Evolutionary conservation across 495 filamentous ascomycete genomes (phyloP).

Genomic region (Stereocaulon alpinum): DNA sequence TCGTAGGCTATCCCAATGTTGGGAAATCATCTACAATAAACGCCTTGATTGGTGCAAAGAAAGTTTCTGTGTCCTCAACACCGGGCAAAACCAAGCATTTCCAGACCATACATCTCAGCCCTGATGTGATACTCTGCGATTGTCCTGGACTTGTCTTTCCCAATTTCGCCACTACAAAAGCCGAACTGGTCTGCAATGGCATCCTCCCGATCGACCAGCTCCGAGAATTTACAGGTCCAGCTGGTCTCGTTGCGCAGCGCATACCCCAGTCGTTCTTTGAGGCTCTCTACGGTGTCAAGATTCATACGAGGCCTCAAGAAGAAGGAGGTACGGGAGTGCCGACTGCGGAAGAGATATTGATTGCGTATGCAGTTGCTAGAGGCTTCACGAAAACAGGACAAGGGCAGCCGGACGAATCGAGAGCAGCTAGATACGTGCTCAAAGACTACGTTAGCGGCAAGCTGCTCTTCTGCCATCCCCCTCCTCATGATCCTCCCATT

Average conservation of each 20-base stretch:
- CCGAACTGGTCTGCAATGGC: constrained; percentile 90
- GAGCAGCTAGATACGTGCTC: constrained; percentile 79
- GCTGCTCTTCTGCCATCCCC: constrained; percentile 83
- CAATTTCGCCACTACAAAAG: constrained; percentile 94
- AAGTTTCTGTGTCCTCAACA: constrained; percentile 94
- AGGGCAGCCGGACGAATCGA: constrained; percentile 84
- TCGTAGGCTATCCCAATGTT: constrained; percentile 98
- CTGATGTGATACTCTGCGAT: constrained; percentile 87
- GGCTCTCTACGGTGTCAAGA: constrained; percentile 85
- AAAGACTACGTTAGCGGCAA: constrained; percentile 98
- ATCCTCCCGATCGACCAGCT: constrained; percentile 96
- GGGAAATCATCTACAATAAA: constrained; percentile 99
- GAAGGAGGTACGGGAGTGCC: constrained; percentile 89
- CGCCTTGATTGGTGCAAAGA: constrained; percentile 92
- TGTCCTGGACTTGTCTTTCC: constrained; percentile 98
- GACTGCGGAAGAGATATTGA: constrained; percentile 76
- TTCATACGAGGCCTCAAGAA: constrained; percentile 68
- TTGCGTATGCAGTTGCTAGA: constrained; percentile 76
- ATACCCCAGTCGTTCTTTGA: constrained; percentile 89
- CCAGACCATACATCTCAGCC: constrained; percentile 90
- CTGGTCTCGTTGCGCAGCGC: constrained; percentile 72
- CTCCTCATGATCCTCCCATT: constrained; percentile 51
- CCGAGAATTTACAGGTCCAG: constrained; percentile 85
- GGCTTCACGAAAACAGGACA: constrained; percentile 82
- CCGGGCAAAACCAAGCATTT: constrained; percentile 99